Base-by-base conservation (phyloP, 1,284 basidiomycete species). In the Ustilago sp. region DNA sequence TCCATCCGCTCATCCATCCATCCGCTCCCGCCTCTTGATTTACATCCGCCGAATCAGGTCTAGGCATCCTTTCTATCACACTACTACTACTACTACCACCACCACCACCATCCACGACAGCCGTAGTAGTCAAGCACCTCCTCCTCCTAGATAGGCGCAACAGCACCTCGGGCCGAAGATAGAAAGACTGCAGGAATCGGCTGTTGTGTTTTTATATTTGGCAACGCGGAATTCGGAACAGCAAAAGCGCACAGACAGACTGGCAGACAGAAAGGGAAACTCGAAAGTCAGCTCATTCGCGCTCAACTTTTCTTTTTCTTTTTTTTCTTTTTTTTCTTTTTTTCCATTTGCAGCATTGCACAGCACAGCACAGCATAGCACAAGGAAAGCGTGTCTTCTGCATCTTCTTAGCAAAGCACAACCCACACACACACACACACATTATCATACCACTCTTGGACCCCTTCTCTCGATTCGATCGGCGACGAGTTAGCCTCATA, bases 221-320 rank as follows among this genome's bases (percentile, higher is more conserved):
- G 58, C 68, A 70, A 9, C 39, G 39, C 62, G 68, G 63, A 70
- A 70, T 53, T 70, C 68, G 68, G 68, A 65, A 54, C n/a, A 34
- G 17, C 19, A 17, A 43, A 28, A n/a, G 45, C 43, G 19, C 17
- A 12, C 23, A 28, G 23, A 12, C 23, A n/a, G 36, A 34, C 47
- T 28, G 23, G 15, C 23, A 28, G 23, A 12, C 23, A n/a, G 36
- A 34, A 54, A 38, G 23, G 15, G 9, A 52, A 32, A 43, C 32
- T 19, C 31, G 47, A 59, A 72, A 66, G 64, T 72, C 69, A 72
- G 69, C 63, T 60, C 60, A 72, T 61, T 61, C 39, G 45, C n/a
- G 54, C 47, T 31, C 51, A 52, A 23, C 23, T 9, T 9, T 19
- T 19, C 1, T 19, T 19, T 19, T 19, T 19, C 1, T 19, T 23